Percentiles rank a stretch among this genome's conserved stretches.
These are phyloP conservation scores for Myxozyma neotropica DNA, from an alignment of 805 yeast genomes.

Conservation along the genomic window DNA sequence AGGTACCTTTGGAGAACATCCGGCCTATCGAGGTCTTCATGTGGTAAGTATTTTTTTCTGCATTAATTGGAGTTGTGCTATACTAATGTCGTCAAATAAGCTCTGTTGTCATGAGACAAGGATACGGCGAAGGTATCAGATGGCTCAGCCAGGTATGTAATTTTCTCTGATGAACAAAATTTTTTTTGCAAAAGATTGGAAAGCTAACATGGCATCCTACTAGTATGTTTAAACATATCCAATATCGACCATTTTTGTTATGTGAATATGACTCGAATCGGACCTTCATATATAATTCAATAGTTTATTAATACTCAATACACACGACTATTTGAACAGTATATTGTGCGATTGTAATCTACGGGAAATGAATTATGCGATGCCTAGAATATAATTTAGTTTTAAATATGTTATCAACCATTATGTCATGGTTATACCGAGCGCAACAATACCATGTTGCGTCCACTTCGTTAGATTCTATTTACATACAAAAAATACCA, in stretches of 20 bases:
- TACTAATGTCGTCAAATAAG: neutral
- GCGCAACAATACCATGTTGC: too few species aligned
- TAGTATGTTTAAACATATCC: constrained; percentile 22
- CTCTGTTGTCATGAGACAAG: constrained; percentile 97
- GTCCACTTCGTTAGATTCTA: too few species aligned
- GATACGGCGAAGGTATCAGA: constrained; percentile 97
- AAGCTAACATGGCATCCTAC: neutral
- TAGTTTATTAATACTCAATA: neutral
- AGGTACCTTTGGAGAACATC: constrained; percentile 62
- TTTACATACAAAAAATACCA: too few species aligned
- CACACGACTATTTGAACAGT: neutral
- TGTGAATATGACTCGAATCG: neutral
- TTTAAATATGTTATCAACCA: neutral
- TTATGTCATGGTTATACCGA: too few species aligned
- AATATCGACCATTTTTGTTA: too few species aligned
- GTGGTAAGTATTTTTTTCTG: constrained; percentile 52
- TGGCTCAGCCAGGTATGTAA: constrained; percentile 85
- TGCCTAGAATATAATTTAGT: neutral
- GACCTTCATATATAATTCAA: neutral
- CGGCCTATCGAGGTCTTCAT: constrained; percentile 96
- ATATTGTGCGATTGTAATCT: neutral
- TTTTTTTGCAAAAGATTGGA: neutral
- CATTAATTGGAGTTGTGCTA: neutral
- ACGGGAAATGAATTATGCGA: neutral
- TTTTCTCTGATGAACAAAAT: too few species aligned